Evolutionary conservation across 495 filamentous ascomycete genomes (phyloP).

Genomic region (Tuber brumale): DNA sequence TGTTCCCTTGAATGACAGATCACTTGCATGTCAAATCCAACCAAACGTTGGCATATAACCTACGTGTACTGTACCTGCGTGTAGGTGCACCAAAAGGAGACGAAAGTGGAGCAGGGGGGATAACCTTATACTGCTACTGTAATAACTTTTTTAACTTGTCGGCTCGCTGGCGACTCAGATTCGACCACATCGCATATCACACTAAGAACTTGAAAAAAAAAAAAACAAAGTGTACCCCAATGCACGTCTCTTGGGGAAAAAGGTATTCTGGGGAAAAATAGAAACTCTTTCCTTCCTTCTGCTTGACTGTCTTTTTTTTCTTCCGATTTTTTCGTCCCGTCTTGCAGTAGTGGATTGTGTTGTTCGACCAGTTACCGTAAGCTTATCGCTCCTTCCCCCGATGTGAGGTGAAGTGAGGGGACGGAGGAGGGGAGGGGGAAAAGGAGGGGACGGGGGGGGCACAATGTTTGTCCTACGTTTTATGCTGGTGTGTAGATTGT

Average conservation of each 20-base stretch:
- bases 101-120: background rate
- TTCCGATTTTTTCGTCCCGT: background rate
- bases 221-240: background rate
- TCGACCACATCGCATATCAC: constrained; percentile 35
- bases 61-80: constrained; percentile 41
- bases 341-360: background rate
- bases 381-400: background rate
- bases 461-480: background rate
- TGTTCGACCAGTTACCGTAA: background rate
- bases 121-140: background rate
- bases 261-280: background rate
- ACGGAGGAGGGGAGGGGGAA: background rate
- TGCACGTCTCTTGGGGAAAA: background rate
- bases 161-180: constrained; percentile 22
- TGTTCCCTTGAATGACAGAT: background rate
- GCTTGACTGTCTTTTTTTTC: background rate
- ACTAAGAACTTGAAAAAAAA: background rate
- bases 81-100: constrained; percentile 14
- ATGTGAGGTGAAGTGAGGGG: background rate
- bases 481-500: background rate
- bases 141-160: constrained; percentile 8
- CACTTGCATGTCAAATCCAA: constrained; percentile 13
- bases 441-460: background rate
- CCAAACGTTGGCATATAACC: constrained; percentile 31
- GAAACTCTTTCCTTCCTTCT: background rate